Percentiles rank a stretch among this genome's conserved stretches.
These are phyloP conservation scores for Chaetomium sp. DNA, from an alignment of 2,329 filamentous ascomycete species.

Conservation along the genomic window DNA sequence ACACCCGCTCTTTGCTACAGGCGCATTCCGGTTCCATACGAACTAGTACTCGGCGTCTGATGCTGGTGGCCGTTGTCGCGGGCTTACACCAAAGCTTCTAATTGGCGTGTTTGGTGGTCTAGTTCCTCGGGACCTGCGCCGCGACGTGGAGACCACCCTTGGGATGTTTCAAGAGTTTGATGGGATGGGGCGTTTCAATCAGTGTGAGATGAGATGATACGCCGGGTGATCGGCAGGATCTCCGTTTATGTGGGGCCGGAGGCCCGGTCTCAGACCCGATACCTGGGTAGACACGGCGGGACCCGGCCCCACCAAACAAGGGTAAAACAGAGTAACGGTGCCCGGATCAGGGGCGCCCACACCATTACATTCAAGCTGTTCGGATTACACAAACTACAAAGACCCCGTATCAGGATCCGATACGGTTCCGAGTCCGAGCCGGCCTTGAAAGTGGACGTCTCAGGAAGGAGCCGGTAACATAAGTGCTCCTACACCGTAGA, in stretches of 20 bases:
- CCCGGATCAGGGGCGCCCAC: neutral
- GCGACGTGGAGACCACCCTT: neutral
- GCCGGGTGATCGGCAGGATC: neutral
- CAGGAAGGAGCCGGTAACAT: neutral
- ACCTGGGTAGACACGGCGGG: neutral
- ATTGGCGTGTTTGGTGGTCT: neutral
- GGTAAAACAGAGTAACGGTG: slow-evolving; percentile 3
- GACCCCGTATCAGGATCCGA: neutral
- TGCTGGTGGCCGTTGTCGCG: neutral
- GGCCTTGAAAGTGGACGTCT: neutral
- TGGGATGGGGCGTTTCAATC: neutral
- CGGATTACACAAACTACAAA: neutral
- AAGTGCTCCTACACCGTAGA: neutral
- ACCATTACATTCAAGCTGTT: neutral
- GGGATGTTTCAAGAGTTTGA: neutral
- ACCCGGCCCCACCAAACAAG: slow-evolving; percentile 6
- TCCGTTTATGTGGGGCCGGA: neutral
- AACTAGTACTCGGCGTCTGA: neutral
- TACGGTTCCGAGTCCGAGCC: neutral
- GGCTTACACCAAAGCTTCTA: neutral
- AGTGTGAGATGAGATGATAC: neutral
- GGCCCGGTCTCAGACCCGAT: neutral
- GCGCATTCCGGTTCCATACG: neutral
- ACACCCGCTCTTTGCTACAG: neutral
- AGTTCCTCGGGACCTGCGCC: neutral